Evolutionary conservation across 2,329 filamentous ascomycete species (phyloP).

Genomic region (Aspergillus uvarum): DNA sequence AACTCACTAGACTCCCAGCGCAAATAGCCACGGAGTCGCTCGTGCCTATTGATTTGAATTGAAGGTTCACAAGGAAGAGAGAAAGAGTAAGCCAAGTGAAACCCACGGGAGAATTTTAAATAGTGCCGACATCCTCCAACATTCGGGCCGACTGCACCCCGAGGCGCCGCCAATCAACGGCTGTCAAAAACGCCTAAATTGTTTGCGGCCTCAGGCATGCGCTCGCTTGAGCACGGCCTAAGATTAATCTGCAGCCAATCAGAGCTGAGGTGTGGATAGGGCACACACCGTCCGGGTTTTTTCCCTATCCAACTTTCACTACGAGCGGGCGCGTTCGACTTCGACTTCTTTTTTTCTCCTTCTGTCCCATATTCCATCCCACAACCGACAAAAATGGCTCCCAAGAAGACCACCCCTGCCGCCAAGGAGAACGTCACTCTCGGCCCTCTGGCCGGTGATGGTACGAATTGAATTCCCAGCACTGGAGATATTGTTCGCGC

Average conservation of each 20-base stretch:
- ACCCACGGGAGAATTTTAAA: slow-evolving; percentile 24
- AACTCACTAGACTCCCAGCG: background rate
- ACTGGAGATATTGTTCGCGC: background rate
- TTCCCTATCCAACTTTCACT: slow-evolving; percentile 21
- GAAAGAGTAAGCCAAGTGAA: background rate
- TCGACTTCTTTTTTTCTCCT: slow-evolving; percentile 28
- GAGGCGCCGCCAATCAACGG: background rate
- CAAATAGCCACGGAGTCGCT: background rate
- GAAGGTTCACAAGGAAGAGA: background rate
- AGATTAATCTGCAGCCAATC: slow-evolving; percentile 29
- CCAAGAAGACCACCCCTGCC: slow-evolving; percentile 77
- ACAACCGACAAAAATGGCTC: slow-evolving; percentile 70
- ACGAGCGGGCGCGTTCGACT: slow-evolving; percentile 6
- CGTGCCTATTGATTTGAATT: background rate
- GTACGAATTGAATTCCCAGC: slow-evolving; percentile 51
- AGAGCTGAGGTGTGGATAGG: slow-evolving; percentile 29
- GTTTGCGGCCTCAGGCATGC: slow-evolving; percentile 19
- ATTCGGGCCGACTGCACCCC: slow-evolving; percentile 28
- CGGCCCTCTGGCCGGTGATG: slow-evolving; percentile 94
- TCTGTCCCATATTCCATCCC: slow-evolving; percentile 44
- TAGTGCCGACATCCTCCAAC: slow-evolving; percentile 29
- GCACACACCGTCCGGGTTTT: slow-evolving; percentile 40
- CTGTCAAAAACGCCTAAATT: background rate
- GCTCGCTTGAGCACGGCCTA: slow-evolving; percentile 30
- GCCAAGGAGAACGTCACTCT: slow-evolving; percentile 96